A percentile compares a stretch with the other conserved stretches of the same genome.
Evolutionary conservation across 257 asterid species (phyloP).

Genomic region (Mitragyna speciosa): DNA sequence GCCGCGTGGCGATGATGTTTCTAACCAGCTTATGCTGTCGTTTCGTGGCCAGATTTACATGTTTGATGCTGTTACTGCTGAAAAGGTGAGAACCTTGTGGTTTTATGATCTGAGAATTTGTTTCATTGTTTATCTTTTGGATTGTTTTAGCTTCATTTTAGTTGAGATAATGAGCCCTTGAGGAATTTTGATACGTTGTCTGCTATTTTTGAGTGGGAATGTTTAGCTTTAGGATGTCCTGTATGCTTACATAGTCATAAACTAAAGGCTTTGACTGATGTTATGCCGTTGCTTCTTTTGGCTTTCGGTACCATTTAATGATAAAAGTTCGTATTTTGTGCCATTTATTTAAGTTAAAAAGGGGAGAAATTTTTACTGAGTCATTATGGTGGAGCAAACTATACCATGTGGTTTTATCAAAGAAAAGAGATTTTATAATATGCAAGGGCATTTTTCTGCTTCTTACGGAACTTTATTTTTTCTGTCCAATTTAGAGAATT

Average conservation of each 20-base stretch:
- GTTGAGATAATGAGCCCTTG: background rate
- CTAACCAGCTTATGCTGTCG: conserved; percentile 42
- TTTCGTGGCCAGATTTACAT: conserved; percentile 42
- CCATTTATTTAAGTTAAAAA: too few relatives aligned
- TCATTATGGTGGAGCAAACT: background rate
- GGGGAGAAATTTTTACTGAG: background rate
- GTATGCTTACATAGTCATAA: background rate
- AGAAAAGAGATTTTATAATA: background rate
- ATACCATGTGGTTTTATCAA: background rate
- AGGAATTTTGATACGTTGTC: background rate
- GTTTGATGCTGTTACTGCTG: conserved; percentile 38
- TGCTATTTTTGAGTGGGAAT: background rate
- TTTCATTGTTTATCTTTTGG: background rate
- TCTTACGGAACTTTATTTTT: background rate
- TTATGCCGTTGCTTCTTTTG: background rate
- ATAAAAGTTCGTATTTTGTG: background rate
- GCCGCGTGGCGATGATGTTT: conserved; percentile 19
- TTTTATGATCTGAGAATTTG: background rate
- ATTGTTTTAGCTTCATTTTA: background rate
- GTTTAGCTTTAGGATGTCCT: background rate
- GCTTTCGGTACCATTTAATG: background rate
- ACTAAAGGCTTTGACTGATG: background rate
- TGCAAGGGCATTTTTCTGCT: background rate
- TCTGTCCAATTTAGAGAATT: background rate
- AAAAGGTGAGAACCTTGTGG: conserved; percentile 31